Evolutionary conservation across 768 basidiomycete species (phyloP).

Genomic region (Mycena epipterygia): DNA sequence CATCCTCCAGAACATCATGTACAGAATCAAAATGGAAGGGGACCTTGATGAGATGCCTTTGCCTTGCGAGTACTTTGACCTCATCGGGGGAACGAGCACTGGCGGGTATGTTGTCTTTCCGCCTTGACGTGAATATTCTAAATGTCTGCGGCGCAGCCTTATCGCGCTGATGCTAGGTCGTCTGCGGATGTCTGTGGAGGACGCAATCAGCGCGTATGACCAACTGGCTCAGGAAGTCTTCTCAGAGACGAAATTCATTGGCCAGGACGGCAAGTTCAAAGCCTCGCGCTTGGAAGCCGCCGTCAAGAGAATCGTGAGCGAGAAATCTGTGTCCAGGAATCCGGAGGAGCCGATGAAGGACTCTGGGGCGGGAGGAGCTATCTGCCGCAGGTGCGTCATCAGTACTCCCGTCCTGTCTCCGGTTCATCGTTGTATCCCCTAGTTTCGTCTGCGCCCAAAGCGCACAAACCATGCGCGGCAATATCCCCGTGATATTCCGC

Average conservation of each 20-base stretch:
- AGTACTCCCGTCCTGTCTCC: too few species aligned
- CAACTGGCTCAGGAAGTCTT: neutral
- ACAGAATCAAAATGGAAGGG: constrained; percentile 16
- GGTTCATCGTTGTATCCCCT: too few species aligned
- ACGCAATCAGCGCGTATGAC: neutral
- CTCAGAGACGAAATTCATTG: neutral
- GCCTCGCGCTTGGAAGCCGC: neutral
- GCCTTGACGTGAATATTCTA: neutral
- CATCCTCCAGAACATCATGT: constrained; percentile 34
- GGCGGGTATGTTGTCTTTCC: constrained; percentile 30
- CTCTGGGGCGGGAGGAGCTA: neutral
- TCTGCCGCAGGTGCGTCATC: neutral
- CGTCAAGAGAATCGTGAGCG: neutral
- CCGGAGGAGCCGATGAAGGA: neutral
- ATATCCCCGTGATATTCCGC: neutral
- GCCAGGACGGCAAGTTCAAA: neutral
- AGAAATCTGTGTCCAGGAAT: neutral
- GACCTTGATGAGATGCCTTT: neutral
- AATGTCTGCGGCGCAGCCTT: neutral
- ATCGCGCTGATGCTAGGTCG: constrained; percentile 7
- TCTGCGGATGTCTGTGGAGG: neutral
- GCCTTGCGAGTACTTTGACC: constrained; percentile 38
- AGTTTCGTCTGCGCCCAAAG: neutral
- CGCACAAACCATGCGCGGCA: neutral
- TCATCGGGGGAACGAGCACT: constrained; percentile 38